Evolutionary conservation across 2,329 filamentous ascomycete genomes (phyloP), one percentile per base, ranked within the genome.

Genomic region (Alternaria panax): DNA sequence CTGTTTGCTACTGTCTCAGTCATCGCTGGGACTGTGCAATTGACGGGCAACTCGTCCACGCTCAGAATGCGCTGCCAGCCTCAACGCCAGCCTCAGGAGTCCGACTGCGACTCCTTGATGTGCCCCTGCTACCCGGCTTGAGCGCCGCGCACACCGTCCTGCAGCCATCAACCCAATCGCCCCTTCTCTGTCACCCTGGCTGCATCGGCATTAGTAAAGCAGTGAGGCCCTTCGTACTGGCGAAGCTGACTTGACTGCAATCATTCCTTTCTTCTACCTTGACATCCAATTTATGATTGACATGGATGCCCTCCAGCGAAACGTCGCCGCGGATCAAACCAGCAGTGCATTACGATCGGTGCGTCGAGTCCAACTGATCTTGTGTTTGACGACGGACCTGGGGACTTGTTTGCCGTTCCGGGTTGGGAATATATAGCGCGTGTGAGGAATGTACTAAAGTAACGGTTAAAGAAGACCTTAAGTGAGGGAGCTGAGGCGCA

Each of bases 401-500:
- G 40, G n/a, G 34, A 38, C 24, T 55, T 50, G 9, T 56, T 62
- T 12, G 51, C 52, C 41, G 46, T 66, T 5, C 43, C 46, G 1
- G 54, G 51, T 6, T 34, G 59, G 6, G 60, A 58, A 22, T 65
- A 63, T 14, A 56, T 64, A 12, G 47, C 58, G 11, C 60, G 61
- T 9, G 57, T 54, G 7, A 58, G 58, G 4, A 59, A 60, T 8
- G 65, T 51, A 42, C 64, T 69, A 51, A 81, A 72, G 65, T 80
- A 81, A 18, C 72, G 75, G n/a, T 71, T 69, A 71, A 82, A 80
- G 63, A 81, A 79, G 18, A 79, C 73, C 28, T 81, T 80, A 24
- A 83, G 69, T 1, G 81, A 78, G 1, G 80, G 80, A 0, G 78
- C 78, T 1, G 75, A 79, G 3, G 80, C 78, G 56, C 79, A 81